Conservation (phyloP, 164 flowering plant genomes). For the Magnolia officinalis region DNA sequence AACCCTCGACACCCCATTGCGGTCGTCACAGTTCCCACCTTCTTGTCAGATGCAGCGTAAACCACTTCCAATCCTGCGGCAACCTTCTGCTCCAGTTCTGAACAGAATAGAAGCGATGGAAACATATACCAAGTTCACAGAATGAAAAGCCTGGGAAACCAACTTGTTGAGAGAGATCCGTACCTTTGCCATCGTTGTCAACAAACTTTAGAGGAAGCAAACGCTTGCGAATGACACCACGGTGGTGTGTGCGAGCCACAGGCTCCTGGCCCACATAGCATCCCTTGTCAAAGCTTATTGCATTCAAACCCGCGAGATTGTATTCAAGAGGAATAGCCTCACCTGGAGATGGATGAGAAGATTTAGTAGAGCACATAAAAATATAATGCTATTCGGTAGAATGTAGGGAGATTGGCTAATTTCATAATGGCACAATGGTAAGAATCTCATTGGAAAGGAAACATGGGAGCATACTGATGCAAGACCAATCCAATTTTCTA, state of each 20-base stretch:
- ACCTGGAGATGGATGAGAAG: constrained; percentile 31
- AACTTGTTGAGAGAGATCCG: neutral
- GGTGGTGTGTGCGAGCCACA: constrained; percentile 88
- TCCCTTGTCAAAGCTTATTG: constrained; percentile 93
- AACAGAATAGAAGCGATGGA: neutral
- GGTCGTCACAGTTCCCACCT: constrained; percentile 61
- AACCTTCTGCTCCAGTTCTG: constrained; percentile 62
- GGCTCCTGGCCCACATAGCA: constrained; percentile 95
- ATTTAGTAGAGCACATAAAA: neutral
- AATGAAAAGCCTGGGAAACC: neutral
- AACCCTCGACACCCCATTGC: constrained; percentile 72
- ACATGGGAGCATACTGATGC: neutral
- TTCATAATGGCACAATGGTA: too few species aligned
- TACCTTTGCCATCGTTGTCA: constrained; percentile 55
- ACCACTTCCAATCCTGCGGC: constrained; percentile 62
- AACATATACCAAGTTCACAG: neutral
- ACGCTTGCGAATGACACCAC: constrained; percentile 85
- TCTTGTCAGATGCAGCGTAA: constrained; percentile 46
- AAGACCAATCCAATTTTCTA: neutral
- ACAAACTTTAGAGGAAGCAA: constrained; percentile 71
- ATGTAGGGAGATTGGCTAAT: too few species aligned
- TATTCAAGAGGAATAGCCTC: constrained; percentile 94
- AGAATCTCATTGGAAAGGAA: neutral
- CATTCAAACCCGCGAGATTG: constrained; percentile 80
- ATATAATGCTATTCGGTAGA: neutral